Percentiles rank a stretch among this genome's conserved stretches.
Evolutionary conservation across 2,329 filamentous ascomycete species (phyloP).

Genomic region (Colletotrichum caudatum): DNA sequence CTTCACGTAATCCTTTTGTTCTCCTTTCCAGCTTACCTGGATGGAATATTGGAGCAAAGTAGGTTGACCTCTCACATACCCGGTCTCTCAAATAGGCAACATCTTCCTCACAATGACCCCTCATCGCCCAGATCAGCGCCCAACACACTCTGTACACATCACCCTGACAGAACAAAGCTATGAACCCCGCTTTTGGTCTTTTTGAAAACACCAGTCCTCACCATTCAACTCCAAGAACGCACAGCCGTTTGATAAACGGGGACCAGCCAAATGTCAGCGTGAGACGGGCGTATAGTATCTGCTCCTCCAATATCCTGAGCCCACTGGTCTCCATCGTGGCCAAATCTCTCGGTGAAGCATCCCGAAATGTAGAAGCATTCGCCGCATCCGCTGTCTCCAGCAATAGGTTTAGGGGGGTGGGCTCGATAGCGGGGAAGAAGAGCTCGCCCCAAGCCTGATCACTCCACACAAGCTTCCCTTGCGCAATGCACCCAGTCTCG

Average conservation of each 20-base stretch:
- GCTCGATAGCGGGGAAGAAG: slow-evolving; percentile 44
- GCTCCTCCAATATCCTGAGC: slow-evolving; percentile 63
- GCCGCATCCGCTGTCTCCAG: neutral
- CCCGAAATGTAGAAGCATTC: neutral
- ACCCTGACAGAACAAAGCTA: slow-evolving; percentile 36
- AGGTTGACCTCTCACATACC: neutral
- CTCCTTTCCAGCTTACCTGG: neutral
- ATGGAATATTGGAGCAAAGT: neutral
- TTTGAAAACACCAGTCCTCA: slow-evolving; percentile 44
- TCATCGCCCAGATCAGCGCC: slow-evolving; percentile 25
- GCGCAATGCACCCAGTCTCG: slow-evolving; percentile 66
- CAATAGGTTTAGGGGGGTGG: neutral
- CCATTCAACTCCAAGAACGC: slow-evolving; percentile 57
- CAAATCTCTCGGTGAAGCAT: slow-evolving; percentile 21
- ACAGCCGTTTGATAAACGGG: slow-evolving; percentile 53
- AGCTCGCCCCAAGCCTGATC: slow-evolving; percentile 62
- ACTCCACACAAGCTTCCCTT: slow-evolving; percentile 66
- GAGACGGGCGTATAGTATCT: slow-evolving; percentile 63
- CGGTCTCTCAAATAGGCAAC: neutral
- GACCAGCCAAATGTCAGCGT: slow-evolving; percentile 69
- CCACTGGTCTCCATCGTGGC: slow-evolving; percentile 51
- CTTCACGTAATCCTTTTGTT: neutral
- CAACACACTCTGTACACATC: slow-evolving; percentile 12
- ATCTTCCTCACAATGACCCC: slow-evolving; percentile 17
- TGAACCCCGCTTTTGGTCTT: slow-evolving; percentile 36